Base-by-base conservation (phyloP, 1,284 basidiomycete genomes). In the Tilletia horrida region DNA sequence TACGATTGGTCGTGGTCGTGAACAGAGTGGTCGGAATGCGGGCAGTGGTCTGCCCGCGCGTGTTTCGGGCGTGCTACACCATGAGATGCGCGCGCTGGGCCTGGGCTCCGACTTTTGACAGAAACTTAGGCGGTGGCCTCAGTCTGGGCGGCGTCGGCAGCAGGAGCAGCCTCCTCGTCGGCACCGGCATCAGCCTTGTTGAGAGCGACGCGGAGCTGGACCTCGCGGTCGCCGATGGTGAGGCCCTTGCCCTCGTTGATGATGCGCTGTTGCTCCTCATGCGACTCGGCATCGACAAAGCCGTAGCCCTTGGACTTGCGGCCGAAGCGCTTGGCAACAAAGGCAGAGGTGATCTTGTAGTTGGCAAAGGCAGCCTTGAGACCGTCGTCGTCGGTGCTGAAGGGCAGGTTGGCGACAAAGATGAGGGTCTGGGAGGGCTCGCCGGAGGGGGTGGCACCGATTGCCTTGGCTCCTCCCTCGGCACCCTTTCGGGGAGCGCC, bases 321-420 rank as follows among this genome's bases (percentile, higher is more conserved):
- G 64, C 72, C 67, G 61, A 45, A 71, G 45, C 68, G 67, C 71
- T 74, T 77, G 67, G 76, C 73, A 21, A 79, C 73, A 67, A 72
- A 71, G 18, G 77, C 76, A 48, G 70, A 71, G 66, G 69, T 72
- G 70, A 76, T 64, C 71, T 73, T 70, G 68, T 67, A 75, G 43
- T 69, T 69, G 35, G 27, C 35, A 13, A 78, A 78, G 44, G 74
- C 76, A 11, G 67, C 70, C 66, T 73, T 72, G 66, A 79, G 75
- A 48, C 67, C 69, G 4, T 76, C 77, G 65, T 77, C 75, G 70
- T 67, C 73, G 50, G 73, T 73, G 62, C 70, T 67, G 55, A 77
- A 79, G 21, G 76, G 67, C 35, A 79, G 71, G 68, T 78, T 78
- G 71, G 76, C 72, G 23, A 78, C 77, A 68, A 79, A 79, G 52